Base-by-base conservation (phyloP, 164 flowering plant genomes). In the Piper longum region DNA sequence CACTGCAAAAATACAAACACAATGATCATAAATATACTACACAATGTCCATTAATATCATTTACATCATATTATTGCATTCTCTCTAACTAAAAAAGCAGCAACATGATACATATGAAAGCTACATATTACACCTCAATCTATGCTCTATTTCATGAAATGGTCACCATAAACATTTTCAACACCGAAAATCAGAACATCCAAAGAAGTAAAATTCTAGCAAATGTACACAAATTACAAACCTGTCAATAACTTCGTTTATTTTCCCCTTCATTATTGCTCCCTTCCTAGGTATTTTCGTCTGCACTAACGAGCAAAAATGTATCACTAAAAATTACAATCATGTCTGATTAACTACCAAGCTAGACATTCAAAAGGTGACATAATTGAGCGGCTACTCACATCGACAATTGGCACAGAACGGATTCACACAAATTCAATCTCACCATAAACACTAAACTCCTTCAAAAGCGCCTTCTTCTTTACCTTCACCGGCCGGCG, bases 381-480 rank as follows among this genome's bases (percentile, higher is more conserved):
- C 4, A 45, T 18, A 4, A 26, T 57, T 41, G 11, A 57, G 42
- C 3, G 40, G n/a, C 56, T 1, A 81, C 98, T 71, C 77, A 93
- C 98, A 77, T 90, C 90, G 43, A 69, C 5, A 7, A 91, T 55
- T 0, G 97, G 97, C 42, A 95, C 86, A 14, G 99, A 95, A 5
- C 99, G 95, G 56, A 91, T 85, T 74, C 99, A 84, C 55, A 89
- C 80, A 3, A 96, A 91, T 39, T 88, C 95, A 62, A 95, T 69
- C 70, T 88, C 99, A 3, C 99, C 99, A 74, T 84, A 91, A 69
- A 71, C 66, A 40, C 77, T 71, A 72, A 91, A 95, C 68, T 91
- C 97, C 74, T 83, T 88, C 62, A 82, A 11, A 62, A 95, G 54
- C 18, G 69, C 80, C 75, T 88, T 95, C 82, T 89, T 91, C 82